A percentile compares a stretch with the other conserved stretches of the same genome.
Conservation (phyloP, 352 stramenopile species). For the Phytophthora cryptogea region DNA sequence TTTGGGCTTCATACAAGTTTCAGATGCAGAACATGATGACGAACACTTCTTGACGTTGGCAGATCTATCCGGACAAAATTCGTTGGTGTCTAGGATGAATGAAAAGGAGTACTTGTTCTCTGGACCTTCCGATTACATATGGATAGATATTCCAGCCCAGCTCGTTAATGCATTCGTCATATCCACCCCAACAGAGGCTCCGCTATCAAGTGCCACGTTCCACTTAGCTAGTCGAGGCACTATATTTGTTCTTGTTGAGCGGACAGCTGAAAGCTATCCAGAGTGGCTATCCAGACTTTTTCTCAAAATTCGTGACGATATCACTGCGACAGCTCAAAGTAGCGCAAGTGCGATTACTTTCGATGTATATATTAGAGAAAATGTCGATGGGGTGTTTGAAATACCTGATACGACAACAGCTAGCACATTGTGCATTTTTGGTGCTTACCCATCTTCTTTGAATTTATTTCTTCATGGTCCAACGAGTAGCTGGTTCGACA, state of each 20-base stretch:
- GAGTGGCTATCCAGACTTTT: slow-evolving; percentile 14
- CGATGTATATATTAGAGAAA: slow-evolving; percentile 24
- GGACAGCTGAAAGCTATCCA: slow-evolving; percentile 10
- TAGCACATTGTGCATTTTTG: slow-evolving; percentile 30
- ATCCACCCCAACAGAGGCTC: slow-evolving; percentile 1
- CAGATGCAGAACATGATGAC: slow-evolving; percentile 28
- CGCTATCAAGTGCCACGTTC: slow-evolving; percentile 15
- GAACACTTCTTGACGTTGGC: slow-evolving; percentile 22
- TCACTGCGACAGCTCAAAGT: slow-evolving; percentile 29
- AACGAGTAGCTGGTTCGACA: slow-evolving; percentile 24
- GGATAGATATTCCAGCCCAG: slow-evolving; percentile 16
- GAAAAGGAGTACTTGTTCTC: slow-evolving; percentile 21
- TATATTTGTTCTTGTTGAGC: slow-evolving; percentile 23
- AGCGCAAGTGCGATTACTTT: slow-evolving; percentile 34
- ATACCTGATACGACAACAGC: slow-evolving; percentile 9
- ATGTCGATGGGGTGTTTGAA: slow-evolving; percentile 6
- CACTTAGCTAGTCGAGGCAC: slow-evolving; percentile 24
- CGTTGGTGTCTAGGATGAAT: slow-evolving; percentile 11
- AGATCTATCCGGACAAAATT: neutral
- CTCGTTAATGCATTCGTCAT: slow-evolving; percentile 20
- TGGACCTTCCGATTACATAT: slow-evolving; percentile 19
- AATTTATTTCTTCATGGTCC: slow-evolving; percentile 32
- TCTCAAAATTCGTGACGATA: slow-evolving; percentile 17
- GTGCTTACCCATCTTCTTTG: slow-evolving; percentile 28
- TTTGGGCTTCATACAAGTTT: slow-evolving; percentile 16